Conservation (phyloP, 257 asterid genomes). For the Voacanga thouarsii region DNA sequence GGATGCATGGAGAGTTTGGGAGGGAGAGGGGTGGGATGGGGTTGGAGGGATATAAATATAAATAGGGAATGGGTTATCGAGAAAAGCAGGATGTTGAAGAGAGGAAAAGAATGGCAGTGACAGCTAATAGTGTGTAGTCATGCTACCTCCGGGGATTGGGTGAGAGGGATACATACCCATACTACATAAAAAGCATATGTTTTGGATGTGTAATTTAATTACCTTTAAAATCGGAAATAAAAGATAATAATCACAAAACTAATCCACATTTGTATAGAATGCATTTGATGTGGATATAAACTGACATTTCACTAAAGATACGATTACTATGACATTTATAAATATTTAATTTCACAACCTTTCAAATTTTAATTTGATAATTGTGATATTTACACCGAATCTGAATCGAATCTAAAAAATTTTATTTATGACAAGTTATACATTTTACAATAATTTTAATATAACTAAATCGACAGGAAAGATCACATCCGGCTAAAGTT, state of each 20-base stretch:
- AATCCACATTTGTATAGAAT: not conserved
- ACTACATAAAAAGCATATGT: not conserved
- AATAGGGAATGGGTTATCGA: conserved; percentile 18
- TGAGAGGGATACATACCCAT: not conserved
- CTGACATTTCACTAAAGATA: not conserved
- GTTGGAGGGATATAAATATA: not conserved
- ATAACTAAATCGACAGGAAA: too few relatives aligned
- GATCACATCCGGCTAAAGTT: too few relatives aligned
- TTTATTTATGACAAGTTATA: too few relatives aligned
- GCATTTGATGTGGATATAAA: not conserved
- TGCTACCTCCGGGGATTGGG: conserved; percentile 26
- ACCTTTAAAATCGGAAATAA: not conserved
- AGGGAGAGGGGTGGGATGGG: not conserved
- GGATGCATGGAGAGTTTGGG: not conserved
- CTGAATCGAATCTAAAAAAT: not conserved
- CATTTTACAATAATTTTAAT: too few relatives aligned
- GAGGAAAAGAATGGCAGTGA: conserved; percentile 41
- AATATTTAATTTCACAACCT: not conserved
- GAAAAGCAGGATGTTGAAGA: conserved; percentile 27
- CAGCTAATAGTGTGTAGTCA: conserved; percentile 41
- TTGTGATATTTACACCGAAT: too few relatives aligned
- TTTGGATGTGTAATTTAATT: not conserved
- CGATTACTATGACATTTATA: not conserved
- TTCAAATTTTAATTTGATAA: too few relatives aligned
- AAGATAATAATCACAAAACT: not conserved